Conservation (phyloP, 2,329 filamentous ascomycete genomes). For the Achaetomium macrosporum region DNA sequence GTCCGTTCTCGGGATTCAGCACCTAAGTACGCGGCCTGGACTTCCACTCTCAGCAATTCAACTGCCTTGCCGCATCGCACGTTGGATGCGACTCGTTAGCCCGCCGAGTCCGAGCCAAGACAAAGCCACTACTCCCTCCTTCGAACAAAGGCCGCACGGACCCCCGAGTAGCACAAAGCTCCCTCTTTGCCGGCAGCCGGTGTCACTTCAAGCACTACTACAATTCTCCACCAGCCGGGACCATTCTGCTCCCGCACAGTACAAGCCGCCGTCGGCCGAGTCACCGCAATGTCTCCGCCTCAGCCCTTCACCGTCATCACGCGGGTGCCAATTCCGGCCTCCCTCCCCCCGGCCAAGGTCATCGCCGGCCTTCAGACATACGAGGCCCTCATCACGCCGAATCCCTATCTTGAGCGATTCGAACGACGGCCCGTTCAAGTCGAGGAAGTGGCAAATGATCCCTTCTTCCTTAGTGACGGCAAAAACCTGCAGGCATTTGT, state of each 20-base stretch:
- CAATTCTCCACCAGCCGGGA: neutral
- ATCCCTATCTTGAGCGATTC: conserved; percentile 36
- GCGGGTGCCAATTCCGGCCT: conserved; percentile 37
- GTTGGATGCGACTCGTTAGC: too few species aligned
- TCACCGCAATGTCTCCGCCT: conserved; percentile 27
- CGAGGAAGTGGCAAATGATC: conserved; percentile 33
- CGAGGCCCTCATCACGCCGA: conserved; percentile 36
- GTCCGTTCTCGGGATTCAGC: too few species aligned
- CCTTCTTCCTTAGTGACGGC: conserved; percentile 36
- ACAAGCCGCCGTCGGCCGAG: neutral
- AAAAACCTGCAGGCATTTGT: conserved; percentile 28
- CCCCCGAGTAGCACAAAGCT: neutral
- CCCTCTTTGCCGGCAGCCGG: too few species aligned
- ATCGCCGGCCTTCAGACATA: conserved; percentile 36
- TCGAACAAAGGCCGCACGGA: too few species aligned
- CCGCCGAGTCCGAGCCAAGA: too few species aligned
- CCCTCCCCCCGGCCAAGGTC: conserved; percentile 34
- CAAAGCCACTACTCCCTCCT: conserved; percentile 1
- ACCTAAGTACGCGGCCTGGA: too few species aligned
- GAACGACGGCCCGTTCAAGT: conserved; percentile 31
- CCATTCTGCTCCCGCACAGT: neutral
- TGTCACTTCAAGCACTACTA: neutral
- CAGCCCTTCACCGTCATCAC: conserved; percentile 33
- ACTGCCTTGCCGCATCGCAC: too few species aligned
- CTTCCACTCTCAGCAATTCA: too few species aligned